Base-by-base conservation (phyloP, 108 stramenopile genomes). In the Nitzschia sp. region DNA sequence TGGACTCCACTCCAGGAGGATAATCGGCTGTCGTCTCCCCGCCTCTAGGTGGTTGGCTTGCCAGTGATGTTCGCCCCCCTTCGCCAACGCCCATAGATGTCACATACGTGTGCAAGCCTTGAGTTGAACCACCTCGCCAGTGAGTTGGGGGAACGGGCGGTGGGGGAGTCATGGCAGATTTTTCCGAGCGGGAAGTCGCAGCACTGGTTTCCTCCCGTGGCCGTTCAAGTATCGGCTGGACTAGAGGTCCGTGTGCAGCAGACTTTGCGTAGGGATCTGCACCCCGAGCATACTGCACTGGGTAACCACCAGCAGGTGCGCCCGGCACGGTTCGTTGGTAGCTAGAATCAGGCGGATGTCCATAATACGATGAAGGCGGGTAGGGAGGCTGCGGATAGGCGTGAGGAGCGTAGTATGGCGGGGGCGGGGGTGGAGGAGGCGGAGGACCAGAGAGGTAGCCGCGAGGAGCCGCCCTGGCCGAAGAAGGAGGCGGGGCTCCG, bases 101-200 rank as follows among this genome's bases (percentile, higher is more conserved):
- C 34, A 82, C 72, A 68, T 67, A 74, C 3, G 72, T 82, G 33
- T 79, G 82, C 13, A 59, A 51, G 2, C 78, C 82, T 34, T 72
- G 79, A 23, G 74, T 80, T n/a, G 71, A 70, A 11, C 64, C 35
- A 35, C 54, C 53, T 57, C 35, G 60, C 67, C 67, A 69, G 49
- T 48, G 59, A 17, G 55, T 29, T 9, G 62, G 61, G 15, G 66
- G 61, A 23, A 56, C 61, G 3, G 75, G 75, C 0, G 75, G 76
- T 29, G 64, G 54, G 59, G 65, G 59, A 36, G 59, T 54, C 66
- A 64, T 62, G 18, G 54, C 19, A 18, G 5, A 47, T 54, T 21
- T 42, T 32, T 61, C 58, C n/a, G 46, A 27, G 38, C 35, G 25
- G 15, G 49, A 0, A 28, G 32, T 6, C 48, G 75, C 17, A 46